Conservation (phyloP, 768 basidiomycete species). For the Mycena polygramma region DNA sequence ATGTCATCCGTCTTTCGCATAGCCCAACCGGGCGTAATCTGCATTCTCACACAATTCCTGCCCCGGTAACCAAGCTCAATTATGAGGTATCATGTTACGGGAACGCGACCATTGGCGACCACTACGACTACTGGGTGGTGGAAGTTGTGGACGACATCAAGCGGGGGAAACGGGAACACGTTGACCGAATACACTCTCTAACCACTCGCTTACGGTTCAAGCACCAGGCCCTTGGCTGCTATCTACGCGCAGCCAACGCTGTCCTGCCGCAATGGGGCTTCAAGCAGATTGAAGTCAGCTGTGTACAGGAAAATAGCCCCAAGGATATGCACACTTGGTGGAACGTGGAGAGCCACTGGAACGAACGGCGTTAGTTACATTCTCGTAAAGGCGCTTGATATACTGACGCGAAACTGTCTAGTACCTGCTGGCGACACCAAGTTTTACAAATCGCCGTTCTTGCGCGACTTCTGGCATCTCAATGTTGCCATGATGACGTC, state of each 20-base stretch:
- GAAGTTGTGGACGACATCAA: constrained; percentile 94
- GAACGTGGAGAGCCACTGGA: constrained; percentile 99
- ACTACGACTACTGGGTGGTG: constrained; percentile 91
- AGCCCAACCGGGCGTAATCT: constrained; percentile 88
- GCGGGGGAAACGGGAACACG: constrained; percentile 67
- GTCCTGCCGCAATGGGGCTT: constrained; percentile 98
- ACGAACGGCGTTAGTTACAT: constrained; percentile 83
- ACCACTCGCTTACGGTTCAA: constrained; percentile 91
- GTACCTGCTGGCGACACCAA: constrained; percentile 88
- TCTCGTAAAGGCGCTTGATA: constrained; percentile 11
- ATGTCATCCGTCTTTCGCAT: constrained; percentile 87
- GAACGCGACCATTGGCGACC: constrained; percentile 88
- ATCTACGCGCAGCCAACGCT: constrained; percentile 89
- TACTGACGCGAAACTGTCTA: constrained; percentile 46
- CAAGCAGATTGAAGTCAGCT: constrained; percentile 98
- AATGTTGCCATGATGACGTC: constrained; percentile 99
- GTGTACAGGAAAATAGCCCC: constrained; percentile 88
- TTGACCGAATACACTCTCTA: constrained; percentile 85
- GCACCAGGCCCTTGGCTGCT: constrained; percentile 85
- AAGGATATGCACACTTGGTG: constrained; percentile 91
- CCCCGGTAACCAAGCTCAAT: constrained; percentile 90
- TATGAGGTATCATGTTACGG: constrained; percentile 97
- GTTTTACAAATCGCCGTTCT: constrained; percentile 90
- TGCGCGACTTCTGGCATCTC: constrained; percentile 98
- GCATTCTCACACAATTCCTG: constrained; percentile 90